phyloP scores from a whole-genome alignment of 495 filamentous ascomycete genomes.

The Aspergillus mulundensis region DNA sequence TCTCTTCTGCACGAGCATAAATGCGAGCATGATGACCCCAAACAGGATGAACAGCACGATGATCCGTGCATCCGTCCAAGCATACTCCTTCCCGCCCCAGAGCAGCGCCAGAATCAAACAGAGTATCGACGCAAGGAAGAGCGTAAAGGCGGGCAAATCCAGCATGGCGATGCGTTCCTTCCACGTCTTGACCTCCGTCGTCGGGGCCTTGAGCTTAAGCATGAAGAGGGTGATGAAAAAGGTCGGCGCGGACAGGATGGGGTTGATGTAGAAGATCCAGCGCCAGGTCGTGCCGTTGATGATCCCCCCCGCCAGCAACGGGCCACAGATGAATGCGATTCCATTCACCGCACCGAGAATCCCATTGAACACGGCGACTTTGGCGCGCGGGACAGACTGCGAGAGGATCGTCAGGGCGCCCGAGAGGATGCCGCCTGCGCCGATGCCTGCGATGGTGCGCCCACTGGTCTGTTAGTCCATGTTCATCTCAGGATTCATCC shows the following conservation, averaged over 20 bases:
- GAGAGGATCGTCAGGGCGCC: conserved; percentile 4
- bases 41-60: conserved; percentile 36
- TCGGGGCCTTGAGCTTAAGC: background rate
- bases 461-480: conserved; percentile 30
- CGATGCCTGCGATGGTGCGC: conserved; percentile 73
- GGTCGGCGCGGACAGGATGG: conserved; percentile 56
- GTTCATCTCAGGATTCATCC: too few species aligned
- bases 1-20: conserved; percentile 22
- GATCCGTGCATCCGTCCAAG: conserved; percentile 33
- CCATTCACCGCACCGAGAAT: conserved; percentile 66
- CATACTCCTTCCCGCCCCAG: conserved; percentile 38
- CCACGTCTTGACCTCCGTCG: background rate
- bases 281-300: conserved; percentile 52
- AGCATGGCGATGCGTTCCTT: background rate
- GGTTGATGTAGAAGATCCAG: conserved; percentile 80
- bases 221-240: background rate
- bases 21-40: conserved; percentile 19
- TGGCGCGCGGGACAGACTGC: conserved; percentile 56
- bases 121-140: conserved; percentile 21
- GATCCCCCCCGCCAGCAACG: conserved; percentile 37
- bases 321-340: conserved; percentile 61
- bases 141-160: background rate
- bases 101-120: conserved; percentile 41
- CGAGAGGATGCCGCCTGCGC: conserved; percentile 57
- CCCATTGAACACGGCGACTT: conserved; percentile 47